These are phyloP conservation scores for Byssoonygena ceratinophila DNA, from an alignment of 2,329 filamentous ascomycete species.

Conservation along the genomic window DNA sequence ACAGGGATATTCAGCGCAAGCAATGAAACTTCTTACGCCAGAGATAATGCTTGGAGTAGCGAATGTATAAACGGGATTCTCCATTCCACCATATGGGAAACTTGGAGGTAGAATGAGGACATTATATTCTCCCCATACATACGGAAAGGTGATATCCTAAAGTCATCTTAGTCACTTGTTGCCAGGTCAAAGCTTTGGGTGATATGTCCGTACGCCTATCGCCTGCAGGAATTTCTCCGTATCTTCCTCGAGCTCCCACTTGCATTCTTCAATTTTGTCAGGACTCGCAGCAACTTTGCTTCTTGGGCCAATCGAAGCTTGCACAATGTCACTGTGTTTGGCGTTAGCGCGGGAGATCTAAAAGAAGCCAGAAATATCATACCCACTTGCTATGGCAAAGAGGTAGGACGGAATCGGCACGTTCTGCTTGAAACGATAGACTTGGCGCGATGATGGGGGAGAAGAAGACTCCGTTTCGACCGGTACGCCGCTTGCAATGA, in stretches of 20 bases:
- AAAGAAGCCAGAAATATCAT: slow-evolving; percentile 14
- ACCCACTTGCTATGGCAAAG: slow-evolving; percentile 70
- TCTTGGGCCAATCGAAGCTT: slow-evolving; percentile 73
- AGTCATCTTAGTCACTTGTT: neutral
- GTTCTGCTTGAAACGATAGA: slow-evolving; percentile 79
- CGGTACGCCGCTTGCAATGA: slow-evolving; percentile 78
- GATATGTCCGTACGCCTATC: slow-evolving; percentile 53
- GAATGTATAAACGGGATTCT: slow-evolving; percentile 90
- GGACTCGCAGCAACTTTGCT: slow-evolving; percentile 80
- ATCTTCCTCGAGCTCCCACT: slow-evolving; percentile 84
- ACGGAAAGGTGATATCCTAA: slow-evolving; percentile 62
- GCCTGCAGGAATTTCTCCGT: slow-evolving; percentile 86
- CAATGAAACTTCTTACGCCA: slow-evolving; percentile 39
- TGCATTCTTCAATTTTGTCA: slow-evolving; percentile 69
- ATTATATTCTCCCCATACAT: slow-evolving; percentile 92
- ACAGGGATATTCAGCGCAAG: neutral
- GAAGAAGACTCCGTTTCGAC: slow-evolving; percentile 43
- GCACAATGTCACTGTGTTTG: slow-evolving; percentile 63
- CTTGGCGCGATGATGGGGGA: slow-evolving; percentile 44
- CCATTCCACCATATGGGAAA: slow-evolving; percentile 75
- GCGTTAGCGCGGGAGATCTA: neutral
- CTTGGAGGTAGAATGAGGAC: slow-evolving; percentile 80
- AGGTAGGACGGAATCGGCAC: slow-evolving; percentile 92
- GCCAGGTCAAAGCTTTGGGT: no score
- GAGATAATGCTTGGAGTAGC: slow-evolving; percentile 91